A percentile compares a stretch with the other conserved stretches of the same genome.
Evolutionary conservation across 768 basidiomycete genomes (phyloP).

Genomic region (Jaapia argillacea): DNA sequence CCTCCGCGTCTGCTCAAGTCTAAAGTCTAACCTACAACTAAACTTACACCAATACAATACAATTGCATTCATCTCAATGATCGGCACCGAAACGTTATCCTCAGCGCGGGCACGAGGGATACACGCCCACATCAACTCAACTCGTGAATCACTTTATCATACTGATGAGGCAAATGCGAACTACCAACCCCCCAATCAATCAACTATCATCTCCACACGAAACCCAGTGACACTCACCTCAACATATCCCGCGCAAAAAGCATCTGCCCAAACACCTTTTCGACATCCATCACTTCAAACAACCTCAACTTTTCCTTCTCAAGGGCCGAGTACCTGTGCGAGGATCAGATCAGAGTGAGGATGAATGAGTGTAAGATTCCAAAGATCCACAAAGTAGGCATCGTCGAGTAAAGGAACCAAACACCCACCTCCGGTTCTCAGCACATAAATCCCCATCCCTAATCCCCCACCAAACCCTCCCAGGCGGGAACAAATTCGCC

Average conservation of each 20-base stretch:
- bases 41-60: too few relatives aligned
- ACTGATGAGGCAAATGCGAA: slow-evolving; percentile 74
- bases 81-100: too few relatives aligned
- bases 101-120: too few relatives aligned
- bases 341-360: too few relatives aligned
- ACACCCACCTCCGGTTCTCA: slow-evolving; percentile 42
- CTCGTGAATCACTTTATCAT: slow-evolving; percentile 67
- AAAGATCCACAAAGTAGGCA: too few relatives aligned
- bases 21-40: too few relatives aligned
- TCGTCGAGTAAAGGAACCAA: too few relatives aligned
- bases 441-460: slow-evolving; percentile 62
- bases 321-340: slow-evolving; percentile 13
- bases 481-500: slow-evolving; percentile 65
- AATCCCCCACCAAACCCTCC: slow-evolving; percentile 71
- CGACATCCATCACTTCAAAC: slow-evolving; percentile 70
- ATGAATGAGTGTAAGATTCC: too few relatives aligned
- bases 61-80: too few relatives aligned
- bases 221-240: slow-evolving; percentile 32
- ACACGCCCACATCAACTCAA: too few relatives aligned
- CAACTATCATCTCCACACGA: not conserved
- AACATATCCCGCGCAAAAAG: slow-evolving; percentile 80
- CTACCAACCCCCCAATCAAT: slow-evolving; percentile 20
- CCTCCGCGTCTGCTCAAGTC: too few relatives aligned
- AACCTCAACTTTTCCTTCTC: slow-evolving; percentile 49
- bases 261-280: slow-evolving; percentile 71